These are phyloP conservation scores for Beauveria pseudobassiana DNA, from an alignment of 2,329 filamentous ascomycete genomes.

Conservation along the genomic window DNA sequence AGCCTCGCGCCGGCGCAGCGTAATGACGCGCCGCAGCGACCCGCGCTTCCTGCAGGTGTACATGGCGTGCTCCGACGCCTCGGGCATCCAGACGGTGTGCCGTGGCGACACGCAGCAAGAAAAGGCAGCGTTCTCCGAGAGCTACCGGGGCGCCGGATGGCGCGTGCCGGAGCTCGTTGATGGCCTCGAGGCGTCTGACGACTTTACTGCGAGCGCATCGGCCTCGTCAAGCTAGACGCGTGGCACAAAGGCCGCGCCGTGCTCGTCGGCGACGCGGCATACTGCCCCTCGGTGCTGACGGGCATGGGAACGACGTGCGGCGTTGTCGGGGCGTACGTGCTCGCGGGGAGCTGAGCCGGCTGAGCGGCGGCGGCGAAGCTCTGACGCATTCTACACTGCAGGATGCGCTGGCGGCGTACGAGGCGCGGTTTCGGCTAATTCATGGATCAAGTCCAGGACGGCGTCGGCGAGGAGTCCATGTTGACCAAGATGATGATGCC, in stretches of 20 bases:
- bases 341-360: constrained; percentile 41
- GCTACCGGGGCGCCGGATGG: constrained; percentile 38
- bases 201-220: constrained; percentile 39
- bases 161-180: constrained; percentile 31
- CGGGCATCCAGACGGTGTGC: constrained; percentile 10
- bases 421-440: constrained; percentile 35
- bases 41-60: constrained; percentile 31
- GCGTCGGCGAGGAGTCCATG: constrained; percentile 6
- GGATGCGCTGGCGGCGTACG: constrained; percentile 34
- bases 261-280: constrained; percentile 48
- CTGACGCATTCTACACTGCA: constrained; percentile 13
- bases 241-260: constrained; percentile 41
- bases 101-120: constrained; percentile 28
- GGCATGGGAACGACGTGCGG: constrained; percentile 45
- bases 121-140: constrained; percentile 30
- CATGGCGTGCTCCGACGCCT: constrained; percentile 21
- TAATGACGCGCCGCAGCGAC: constrained; percentile 35
- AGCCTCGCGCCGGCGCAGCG: constrained; percentile 25
- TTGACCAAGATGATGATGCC: constrained; percentile 1
- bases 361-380: constrained; percentile 11
- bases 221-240: constrained; percentile 34
- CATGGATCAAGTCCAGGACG: constrained; percentile 28
- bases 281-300: constrained; percentile 38
- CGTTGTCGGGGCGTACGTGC: constrained; percentile 44
- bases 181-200: constrained; percentile 29